Evolutionary conservation across 108 stramenopile genomes (phyloP), one percentile per base, ranked within the genome.

Genomic region (Conticribra weissflogii): DNA sequence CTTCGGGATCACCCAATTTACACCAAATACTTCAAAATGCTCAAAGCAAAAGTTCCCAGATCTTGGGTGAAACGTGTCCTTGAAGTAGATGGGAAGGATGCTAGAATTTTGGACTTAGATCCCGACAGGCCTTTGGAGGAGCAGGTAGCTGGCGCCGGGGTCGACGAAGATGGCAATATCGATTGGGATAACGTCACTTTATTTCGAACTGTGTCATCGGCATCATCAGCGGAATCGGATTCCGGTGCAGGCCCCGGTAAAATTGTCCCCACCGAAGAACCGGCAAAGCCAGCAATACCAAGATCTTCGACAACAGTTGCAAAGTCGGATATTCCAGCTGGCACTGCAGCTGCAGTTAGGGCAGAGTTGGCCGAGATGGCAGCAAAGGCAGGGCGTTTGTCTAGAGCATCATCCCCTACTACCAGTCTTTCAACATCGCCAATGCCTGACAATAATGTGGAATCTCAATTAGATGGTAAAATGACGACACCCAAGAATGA

Each of bases 21-120:
- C 64, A 57, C 69, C 18, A 92, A 92, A 61, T 92, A 92, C 49
- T 92, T 81, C 74, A 88, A 87, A 62, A 92, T 88, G 88, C 68
- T 86, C 8, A 58, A 67, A 29, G 79, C 81, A 36, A 77, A 77
- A 59, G 76, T 77, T 7, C 76, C 76, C 28, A 47, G 51, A 9
- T 77, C 76, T 1, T 77, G 76, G 54, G 89, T 96, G 4, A 72
- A 87, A 66, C 82, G 88, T 55, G 88, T 88, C 12, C 53, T 89
- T 25, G 75, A 83, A 52, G 81, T 85, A 45, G 92, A 93, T 48
- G 88, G 77, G 15, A 78, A 84, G 67, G 86, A 93, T 66, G 79
- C 81, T 31, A 54, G 73, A 30, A 66, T 93, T 22, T 72, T 90
- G 54, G 86, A 90, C 58, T 68, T 89, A 30, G 83, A 89, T 61